A percentile compares a stretch with the other conserved stretches of the same genome.
Conservation (phyloP, 169 alveolate species). For the Amoebophrya sp. region DNA sequence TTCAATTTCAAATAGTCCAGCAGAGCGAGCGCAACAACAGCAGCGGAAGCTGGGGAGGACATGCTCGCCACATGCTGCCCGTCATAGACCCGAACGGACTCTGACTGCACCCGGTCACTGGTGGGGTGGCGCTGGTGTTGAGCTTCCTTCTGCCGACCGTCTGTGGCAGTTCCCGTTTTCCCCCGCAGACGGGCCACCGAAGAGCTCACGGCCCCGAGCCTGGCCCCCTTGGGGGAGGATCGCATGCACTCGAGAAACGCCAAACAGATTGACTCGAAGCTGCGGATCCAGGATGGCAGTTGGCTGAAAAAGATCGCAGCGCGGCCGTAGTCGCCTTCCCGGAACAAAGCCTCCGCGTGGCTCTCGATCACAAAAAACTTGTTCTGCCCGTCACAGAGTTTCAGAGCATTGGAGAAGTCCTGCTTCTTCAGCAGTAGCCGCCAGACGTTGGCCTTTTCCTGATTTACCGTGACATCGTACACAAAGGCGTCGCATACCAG, state of each 20-base stretch:
- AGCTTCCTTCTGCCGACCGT: too few species aligned
- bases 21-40: not conserved
- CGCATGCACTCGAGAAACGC: too few species aligned
- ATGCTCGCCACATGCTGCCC: too few species aligned
- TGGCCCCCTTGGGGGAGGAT: too few species aligned
- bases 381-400: not conserved
- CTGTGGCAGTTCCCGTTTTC: too few species aligned
- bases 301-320: not conserved
- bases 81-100: too few species aligned
- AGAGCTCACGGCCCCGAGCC: too few species aligned
- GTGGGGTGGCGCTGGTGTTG: too few species aligned
- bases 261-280: not conserved
- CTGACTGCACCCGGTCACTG: too few species aligned
- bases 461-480: not conserved
- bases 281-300: not conserved
- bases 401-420: not conserved
- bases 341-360: not conserved
- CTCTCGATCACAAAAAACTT: not conserved
- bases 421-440: not conserved
- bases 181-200: too few species aligned
- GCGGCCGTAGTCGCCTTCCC: not conserved
- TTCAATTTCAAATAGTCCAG: not conserved
- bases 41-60: too few species aligned
- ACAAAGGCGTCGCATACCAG: conserved; percentile 1
- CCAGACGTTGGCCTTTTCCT: conserved; percentile 6